These are phyloP conservation scores for Brassica rapa DNA, from an alignment of 345 rosid genomes.

Conservation along the genomic window DNA sequence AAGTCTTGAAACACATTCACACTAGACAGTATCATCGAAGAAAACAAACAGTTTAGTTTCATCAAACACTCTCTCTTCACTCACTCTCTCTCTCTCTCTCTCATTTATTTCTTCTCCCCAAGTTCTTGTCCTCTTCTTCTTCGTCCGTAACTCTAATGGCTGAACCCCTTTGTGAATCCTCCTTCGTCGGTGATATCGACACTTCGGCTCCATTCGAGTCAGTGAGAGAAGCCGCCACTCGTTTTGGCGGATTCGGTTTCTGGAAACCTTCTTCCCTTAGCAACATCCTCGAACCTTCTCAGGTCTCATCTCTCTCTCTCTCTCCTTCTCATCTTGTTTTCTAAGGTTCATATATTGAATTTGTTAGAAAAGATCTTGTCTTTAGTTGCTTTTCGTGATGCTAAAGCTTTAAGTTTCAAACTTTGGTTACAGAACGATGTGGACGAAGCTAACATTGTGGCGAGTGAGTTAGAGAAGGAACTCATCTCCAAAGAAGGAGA, in stretches of 20 bases:
- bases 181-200: constrained; percentile 62
- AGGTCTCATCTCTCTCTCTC: constrained; percentile 26
- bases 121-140: constrained; percentile 23
- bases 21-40: constrained; percentile 12
- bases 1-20: constrained; percentile 32
- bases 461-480: constrained; percentile 67
- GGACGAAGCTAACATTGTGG: constrained; percentile 50
- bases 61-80: constrained; percentile 2
- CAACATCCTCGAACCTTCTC: constrained; percentile 45
- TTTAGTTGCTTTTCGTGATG: constrained; percentile 14
- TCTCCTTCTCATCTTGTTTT: not conserved
- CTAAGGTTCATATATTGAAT: not conserved
- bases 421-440: constrained; percentile 21
- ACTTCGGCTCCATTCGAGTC: constrained; percentile 97
- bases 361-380: not conserved
- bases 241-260: constrained; percentile 86
- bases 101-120: not conserved
- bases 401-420: not conserved
- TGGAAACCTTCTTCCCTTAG: constrained; percentile 74
- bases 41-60: constrained; percentile 24
- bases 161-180: constrained; percentile 35
- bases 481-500: constrained; percentile 75
- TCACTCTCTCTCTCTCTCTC: constrained; percentile 15
- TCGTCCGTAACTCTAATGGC: constrained; percentile 33
- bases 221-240: constrained; percentile 81